Evolutionary conservation across 164 flowering plant species (phyloP).

Genomic region (Chimonanthus salicifolius): DNA sequence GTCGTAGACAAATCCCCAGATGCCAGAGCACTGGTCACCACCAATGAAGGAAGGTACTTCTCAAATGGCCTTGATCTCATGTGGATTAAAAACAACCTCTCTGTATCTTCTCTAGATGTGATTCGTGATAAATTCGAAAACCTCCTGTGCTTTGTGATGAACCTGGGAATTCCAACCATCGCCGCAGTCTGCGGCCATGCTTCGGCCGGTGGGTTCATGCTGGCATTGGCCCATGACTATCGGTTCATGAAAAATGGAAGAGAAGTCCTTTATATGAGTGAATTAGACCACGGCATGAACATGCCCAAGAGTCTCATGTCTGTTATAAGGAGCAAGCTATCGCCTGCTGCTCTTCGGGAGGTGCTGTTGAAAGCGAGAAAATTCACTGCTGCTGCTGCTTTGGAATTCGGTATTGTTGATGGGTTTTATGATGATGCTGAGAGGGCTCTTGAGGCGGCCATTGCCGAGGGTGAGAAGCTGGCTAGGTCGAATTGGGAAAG

Average conservation of each 20-base stretch:
- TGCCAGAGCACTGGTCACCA: slow-evolving; percentile 16
- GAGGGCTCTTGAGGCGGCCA: slow-evolving; percentile 5
- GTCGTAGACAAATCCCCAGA: slow-evolving; percentile 3
- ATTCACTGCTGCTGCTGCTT: slow-evolving; percentile 7
- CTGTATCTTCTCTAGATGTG: not conserved
- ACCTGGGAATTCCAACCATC: slow-evolving; percentile 9
- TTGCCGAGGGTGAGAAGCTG: slow-evolving; percentile 8
- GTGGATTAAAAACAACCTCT: slow-evolving; percentile 7
- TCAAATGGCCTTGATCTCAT: slow-evolving; percentile 17
- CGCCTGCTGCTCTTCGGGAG: slow-evolving; percentile 5
- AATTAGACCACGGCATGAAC: slow-evolving; percentile 17
- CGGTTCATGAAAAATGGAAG: slow-evolving; percentile 13
- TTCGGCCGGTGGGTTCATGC: slow-evolving; percentile 10
- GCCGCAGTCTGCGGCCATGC: slow-evolving; percentile 15
- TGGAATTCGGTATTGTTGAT: slow-evolving; percentile 7
- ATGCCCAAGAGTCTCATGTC: slow-evolving; percentile 16
- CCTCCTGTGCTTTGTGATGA: slow-evolving; percentile 11
- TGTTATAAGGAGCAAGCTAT: slow-evolving; percentile 6
- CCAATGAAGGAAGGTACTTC: slow-evolving; percentile 18
- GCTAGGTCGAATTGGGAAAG: slow-evolving; percentile 8
- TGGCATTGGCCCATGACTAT: slow-evolving; percentile 12
- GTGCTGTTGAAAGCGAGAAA: slow-evolving; percentile 12
- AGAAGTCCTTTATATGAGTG: slow-evolving; percentile 16
- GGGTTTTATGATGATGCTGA: slow-evolving; percentile 9
- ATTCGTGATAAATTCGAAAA: slow-evolving; percentile 11